These are phyloP conservation scores for Fomitopsis schrenkii DNA, from an alignment of 1,284 basidiomycete species.

Conservation along the genomic window DNA sequence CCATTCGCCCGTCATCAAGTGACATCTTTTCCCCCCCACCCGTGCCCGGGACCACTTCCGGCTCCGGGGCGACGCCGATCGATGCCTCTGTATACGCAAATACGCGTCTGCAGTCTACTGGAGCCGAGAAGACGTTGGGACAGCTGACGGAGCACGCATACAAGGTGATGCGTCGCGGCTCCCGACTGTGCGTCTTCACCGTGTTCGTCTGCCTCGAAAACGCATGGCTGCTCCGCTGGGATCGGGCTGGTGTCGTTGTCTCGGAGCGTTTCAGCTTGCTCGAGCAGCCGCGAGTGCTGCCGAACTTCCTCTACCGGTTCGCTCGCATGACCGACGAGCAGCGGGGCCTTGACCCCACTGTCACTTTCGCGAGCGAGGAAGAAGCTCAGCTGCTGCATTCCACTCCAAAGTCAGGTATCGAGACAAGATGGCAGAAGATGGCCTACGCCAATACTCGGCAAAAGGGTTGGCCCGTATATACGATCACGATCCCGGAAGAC, in stretches of 20 bases:
- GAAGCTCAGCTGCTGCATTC: constrained; percentile 1
- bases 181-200: constrained; percentile 3
- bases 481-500: not conserved
- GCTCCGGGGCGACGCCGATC: no score
- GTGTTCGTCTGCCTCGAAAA: not conserved
- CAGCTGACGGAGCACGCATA: no score
- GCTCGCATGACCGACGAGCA: constrained; percentile 1
- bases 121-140: no score
- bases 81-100: no score
- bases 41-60: no score
- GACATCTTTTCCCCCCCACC: no score
- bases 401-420: not conserved
- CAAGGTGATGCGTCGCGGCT: no score
- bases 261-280: constrained; percentile 4
- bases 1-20: no score
- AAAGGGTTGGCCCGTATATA: not conserved
- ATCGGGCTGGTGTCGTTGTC: constrained; percentile 7
- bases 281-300: constrained; percentile 1
- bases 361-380: not conserved
- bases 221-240: constrained; percentile 6
- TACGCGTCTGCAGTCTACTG: no score
- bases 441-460: not conserved
- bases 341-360: constrained; percentile 7
- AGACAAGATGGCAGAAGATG: not conserved
- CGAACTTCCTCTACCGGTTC: constrained; percentile 10